Evolutionary conservation across 768 basidiomycete genomes (phyloP).

Genomic region (Hemileccinum impolitum): DNA sequence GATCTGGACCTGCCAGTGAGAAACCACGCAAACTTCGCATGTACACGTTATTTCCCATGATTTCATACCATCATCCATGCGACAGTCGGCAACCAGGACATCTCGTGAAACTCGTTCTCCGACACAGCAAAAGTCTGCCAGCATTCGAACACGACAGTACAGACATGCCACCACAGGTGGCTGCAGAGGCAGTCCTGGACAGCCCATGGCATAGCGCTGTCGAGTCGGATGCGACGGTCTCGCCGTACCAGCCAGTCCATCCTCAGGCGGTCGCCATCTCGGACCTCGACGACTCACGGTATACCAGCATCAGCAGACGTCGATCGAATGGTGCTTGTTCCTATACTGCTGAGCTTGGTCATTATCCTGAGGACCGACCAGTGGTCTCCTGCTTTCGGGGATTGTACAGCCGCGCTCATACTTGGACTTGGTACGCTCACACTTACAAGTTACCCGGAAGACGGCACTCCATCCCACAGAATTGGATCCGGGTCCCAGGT

Average conservation of each 20-base stretch:
- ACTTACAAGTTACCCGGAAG: constrained; percentile 14
- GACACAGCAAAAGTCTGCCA: constrained; percentile 8
- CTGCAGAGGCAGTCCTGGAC: too few relatives aligned
- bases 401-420: constrained; percentile 12
- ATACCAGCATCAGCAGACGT: constrained; percentile 9
- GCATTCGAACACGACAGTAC: not conserved
- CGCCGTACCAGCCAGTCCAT: not conserved
- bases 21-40: too few relatives aligned
- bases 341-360: constrained; percentile 12
- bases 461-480: constrained; percentile 5
- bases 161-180: not conserved
- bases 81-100: constrained; percentile 12
- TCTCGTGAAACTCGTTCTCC: constrained; percentile 13
- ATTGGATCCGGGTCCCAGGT: constrained; percentile 10
- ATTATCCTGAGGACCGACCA: constrained; percentile 6
- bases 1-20: too few relatives aligned
- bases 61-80: too few relatives aligned
- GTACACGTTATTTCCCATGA: too few relatives aligned
- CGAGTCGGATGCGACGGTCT: not conserved
- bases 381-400: constrained; percentile 5
- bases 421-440: constrained; percentile 17
- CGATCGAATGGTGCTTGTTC: constrained; percentile 12
- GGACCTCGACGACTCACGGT: constrained; percentile 12
- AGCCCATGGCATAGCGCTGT: too few relatives aligned
- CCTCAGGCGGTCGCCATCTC: constrained; percentile 10